Percentiles rank a stretch among this genome's conserved stretches.
Evolutionary conservation across 768 basidiomycete species (phyloP).

Genomic region (Mycena metata): DNA sequence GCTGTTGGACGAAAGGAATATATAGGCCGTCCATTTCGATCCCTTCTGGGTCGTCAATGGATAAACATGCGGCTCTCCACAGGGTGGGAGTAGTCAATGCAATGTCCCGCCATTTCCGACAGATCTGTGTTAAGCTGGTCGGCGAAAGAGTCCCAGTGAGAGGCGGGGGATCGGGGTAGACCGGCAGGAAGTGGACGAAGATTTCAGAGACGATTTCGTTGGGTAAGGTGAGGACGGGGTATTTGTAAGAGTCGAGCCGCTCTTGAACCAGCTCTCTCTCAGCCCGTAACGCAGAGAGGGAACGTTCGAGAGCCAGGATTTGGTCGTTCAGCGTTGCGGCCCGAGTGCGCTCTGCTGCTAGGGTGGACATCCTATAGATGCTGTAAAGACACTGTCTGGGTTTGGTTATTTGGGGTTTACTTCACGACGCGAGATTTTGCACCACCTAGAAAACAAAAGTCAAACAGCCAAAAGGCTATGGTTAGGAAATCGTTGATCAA

Average conservation of each 20-base stretch:
- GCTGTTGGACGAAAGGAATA: not conserved
- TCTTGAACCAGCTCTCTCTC: not conserved
- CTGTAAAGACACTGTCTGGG: too few relatives aligned
- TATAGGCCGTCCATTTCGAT: too few relatives aligned
- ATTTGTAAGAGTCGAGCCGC: slow-evolving; percentile 8
- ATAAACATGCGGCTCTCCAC: not conserved
- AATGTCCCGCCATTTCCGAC: slow-evolving; percentile 6
- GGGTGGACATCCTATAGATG: not conserved
- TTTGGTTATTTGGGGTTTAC: too few relatives aligned
- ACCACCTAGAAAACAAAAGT: too few relatives aligned
- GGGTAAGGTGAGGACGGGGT: slow-evolving; percentile 15
- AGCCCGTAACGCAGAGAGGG: not conserved
- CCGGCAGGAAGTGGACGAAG: slow-evolving; percentile 9
- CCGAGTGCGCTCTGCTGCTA: not conserved
- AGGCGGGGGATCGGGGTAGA: slow-evolving; percentile 3
- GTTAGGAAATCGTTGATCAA: too few relatives aligned
- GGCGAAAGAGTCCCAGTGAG: not conserved
- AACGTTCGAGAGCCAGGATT: not conserved
- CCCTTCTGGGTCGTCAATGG: not conserved
- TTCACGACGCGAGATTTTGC: too few relatives aligned
- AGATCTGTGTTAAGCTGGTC: not conserved
- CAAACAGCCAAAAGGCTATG: too few relatives aligned
- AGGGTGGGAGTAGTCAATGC: slow-evolving; percentile 7
- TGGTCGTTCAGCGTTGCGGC: not conserved
- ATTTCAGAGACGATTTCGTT: slow-evolving; percentile 23